Evolutionary conservation across 257 asterid genomes (phyloP).

Genomic region (Solanum gracilifrons): DNA sequence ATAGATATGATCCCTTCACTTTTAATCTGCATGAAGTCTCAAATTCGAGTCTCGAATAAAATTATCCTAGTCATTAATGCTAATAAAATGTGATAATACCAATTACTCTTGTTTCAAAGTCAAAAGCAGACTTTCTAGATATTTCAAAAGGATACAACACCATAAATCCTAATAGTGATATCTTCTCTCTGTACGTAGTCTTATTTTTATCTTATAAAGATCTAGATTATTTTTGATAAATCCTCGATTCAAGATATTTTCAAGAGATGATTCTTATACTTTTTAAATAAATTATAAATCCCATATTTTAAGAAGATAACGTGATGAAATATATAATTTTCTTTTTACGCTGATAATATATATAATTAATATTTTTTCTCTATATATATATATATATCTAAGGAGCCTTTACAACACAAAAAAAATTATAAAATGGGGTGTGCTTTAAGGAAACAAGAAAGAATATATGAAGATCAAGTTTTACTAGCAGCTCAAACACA

Average conservation of each 20-base stretch:
- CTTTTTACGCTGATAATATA: too few relatives aligned
- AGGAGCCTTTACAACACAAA: not conserved
- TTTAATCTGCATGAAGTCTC: too few relatives aligned
- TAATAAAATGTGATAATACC: not conserved
- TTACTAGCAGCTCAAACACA: constrained; percentile 36
- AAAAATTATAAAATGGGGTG: constrained; percentile 27
- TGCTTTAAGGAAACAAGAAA: constrained; percentile 16
- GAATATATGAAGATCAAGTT: constrained; percentile 25
- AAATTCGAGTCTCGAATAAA: rapidly evolving
- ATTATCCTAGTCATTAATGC: not conserved
- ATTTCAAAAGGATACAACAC: not conserved
- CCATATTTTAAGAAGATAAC: not conserved
- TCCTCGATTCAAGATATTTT: too few relatives aligned
- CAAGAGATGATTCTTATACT: not conserved
- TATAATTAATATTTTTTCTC: too few relatives aligned
- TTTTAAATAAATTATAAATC: not conserved
- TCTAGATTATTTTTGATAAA: too few relatives aligned
- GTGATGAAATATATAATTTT: not conserved
- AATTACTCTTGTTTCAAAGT: not conserved
- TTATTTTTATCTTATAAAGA: too few relatives aligned
- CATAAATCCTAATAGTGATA: not conserved
- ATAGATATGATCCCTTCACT: too few relatives aligned
- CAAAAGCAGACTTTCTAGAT: not conserved
- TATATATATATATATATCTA: not conserved
- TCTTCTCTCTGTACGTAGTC: too few relatives aligned